These are phyloP conservation scores for Leucoagaricus sp. DNA, from an alignment of 1,284 basidiomycete genomes.

Conservation along the genomic window DNA sequence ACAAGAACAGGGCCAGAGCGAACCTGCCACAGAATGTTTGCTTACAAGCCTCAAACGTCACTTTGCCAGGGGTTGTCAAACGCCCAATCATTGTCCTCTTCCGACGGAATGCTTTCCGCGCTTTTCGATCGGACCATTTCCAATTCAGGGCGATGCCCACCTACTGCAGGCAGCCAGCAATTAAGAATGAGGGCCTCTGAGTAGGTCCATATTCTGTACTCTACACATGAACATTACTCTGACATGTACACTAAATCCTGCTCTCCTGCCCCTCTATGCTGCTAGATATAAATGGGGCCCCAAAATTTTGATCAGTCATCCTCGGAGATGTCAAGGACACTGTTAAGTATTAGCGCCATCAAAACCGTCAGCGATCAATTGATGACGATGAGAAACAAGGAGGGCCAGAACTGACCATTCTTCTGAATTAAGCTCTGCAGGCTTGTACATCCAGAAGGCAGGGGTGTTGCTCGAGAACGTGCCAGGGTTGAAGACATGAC, in stretches of 20 bases:
- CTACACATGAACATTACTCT: background rate
- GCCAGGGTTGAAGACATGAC: conserved; percentile 98
- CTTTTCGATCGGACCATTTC: background rate
- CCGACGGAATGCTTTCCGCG: conserved; percentile 4
- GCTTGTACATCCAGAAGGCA: conserved; percentile 88
- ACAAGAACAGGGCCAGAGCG: too few species aligned
- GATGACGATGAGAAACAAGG: conserved; percentile 13
- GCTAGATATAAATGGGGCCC: background rate
- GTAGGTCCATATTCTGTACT: background rate
- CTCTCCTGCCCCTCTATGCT: background rate
- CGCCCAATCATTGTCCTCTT: conserved; percentile 3
- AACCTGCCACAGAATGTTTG: background rate
- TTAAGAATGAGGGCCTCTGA: too few species aligned
- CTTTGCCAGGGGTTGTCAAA: background rate
- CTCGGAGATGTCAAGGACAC: conserved; percentile 16
- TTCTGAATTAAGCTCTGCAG: conserved; percentile 74
- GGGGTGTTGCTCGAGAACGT: conserved; percentile 81
- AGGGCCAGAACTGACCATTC: conserved; percentile 53
- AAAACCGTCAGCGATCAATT: conserved; percentile 9
- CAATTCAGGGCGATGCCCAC: too few species aligned
- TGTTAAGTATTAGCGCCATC: background rate
- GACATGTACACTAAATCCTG: background rate
- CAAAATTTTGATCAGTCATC: conserved; percentile 12
- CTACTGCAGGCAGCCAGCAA: too few species aligned
- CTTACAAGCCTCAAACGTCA: background rate